Conservation (phyloP, 2,329 filamentous ascomycete species). For the Chrysoporthe austroafricana region DNA sequence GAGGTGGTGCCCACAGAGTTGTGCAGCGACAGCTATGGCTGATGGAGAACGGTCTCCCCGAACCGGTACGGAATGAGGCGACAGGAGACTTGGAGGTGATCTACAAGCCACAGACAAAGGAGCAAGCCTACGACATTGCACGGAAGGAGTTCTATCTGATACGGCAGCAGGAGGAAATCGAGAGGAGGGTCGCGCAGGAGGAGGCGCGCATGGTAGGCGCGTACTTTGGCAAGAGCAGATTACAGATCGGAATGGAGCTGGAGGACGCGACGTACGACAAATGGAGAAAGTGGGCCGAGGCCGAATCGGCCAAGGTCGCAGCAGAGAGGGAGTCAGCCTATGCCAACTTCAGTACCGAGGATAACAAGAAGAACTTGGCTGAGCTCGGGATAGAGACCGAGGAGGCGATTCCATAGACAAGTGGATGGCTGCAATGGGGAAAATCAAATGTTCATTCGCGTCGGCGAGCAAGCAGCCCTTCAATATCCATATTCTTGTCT, state of each 20-base stretch:
- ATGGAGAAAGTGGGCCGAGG: conserved; percentile 81
- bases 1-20: conserved; percentile 61
- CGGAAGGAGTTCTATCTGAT: conserved; percentile 89
- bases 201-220: conserved; percentile 86
- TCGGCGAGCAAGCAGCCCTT: neutral
- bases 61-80: conserved; percentile 7
- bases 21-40: conserved; percentile 90
- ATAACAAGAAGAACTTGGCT: conserved; percentile 36
- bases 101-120: conserved; percentile 54
- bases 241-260: conserved; percentile 79
- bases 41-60: conserved; percentile 59
- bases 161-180: conserved; percentile 80
- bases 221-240: conserved; percentile 78
- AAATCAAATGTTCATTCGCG: neutral
- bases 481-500: neutral
- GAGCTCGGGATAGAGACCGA: conserved; percentile 25
- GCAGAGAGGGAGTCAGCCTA: conserved; percentile 47
- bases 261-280: conserved; percentile 80
- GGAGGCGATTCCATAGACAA: neutral
- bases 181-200: conserved; percentile 81
- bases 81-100: conserved; percentile 11
- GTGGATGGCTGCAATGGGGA: neutral
- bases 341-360: conserved; percentile 46
- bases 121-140: conserved; percentile 80
- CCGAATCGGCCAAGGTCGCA: conserved; percentile 48